phyloP scores from a whole-genome alignment of 1,284 basidiomycete genomes.

The Pascua guehoae region DNA sequence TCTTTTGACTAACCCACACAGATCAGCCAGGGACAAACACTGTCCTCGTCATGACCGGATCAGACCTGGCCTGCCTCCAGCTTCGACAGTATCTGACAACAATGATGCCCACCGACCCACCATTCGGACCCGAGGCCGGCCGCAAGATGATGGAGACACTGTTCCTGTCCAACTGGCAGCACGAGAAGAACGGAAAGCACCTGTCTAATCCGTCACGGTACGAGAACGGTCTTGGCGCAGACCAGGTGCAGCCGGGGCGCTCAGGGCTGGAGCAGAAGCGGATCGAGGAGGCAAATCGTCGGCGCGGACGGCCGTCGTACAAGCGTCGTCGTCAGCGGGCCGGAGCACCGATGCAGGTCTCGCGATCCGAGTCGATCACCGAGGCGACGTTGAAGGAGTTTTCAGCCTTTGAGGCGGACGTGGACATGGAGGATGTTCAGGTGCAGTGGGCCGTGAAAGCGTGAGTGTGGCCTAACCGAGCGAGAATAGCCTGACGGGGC shows the following conservation, averaged over 20 bases:
- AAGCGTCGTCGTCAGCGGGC: conserved; percentile 46
- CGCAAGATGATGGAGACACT: conserved; percentile 66
- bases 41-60: conserved; percentile 84
- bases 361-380: conserved; percentile 4
- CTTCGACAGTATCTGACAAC: conserved; percentile 72
- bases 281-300: conserved; percentile 17
- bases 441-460: conserved; percentile 37
- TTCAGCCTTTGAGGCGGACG: conserved; percentile 34
- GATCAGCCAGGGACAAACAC: conserved; percentile 66
- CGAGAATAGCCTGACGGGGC: neutral
- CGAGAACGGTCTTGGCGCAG: conserved; percentile 23
- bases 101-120: conserved; percentile 60
- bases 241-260: conserved; percentile 29
- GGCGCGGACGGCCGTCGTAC: conserved; percentile 57
- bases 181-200: conserved; percentile 40
- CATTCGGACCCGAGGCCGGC: conserved; percentile 52
- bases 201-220: conserved; percentile 31
- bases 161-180: conserved; percentile 46
- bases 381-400: conserved; percentile 36
- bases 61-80: conserved; percentile 67
- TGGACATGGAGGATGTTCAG: conserved; percentile 24
- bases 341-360: conserved; percentile 22
- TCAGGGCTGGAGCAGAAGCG: conserved; percentile 37
- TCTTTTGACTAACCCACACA: conserved; percentile 25
- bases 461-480: conserved; percentile 1